Conservation (phyloP, 129 eudicot genomes). For the Chrysanthemum makinoi region DNA sequence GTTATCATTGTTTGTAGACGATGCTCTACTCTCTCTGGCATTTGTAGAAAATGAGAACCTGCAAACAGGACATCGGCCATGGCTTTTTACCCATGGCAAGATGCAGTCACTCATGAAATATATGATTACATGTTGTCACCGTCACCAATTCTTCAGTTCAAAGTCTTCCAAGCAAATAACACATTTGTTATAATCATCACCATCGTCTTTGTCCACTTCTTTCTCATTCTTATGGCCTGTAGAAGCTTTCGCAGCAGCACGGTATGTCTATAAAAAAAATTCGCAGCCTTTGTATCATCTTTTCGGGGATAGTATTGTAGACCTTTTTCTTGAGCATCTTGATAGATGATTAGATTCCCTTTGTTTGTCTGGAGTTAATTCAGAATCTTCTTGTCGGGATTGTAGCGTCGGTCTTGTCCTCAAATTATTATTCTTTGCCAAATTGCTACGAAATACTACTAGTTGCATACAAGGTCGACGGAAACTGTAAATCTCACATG, state of each 20-base stretch:
- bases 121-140: slow-evolving; percentile 74
- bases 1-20: slow-evolving; percentile 11
- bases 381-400: slow-evolving; percentile 6
- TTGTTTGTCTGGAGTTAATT: slow-evolving; percentile 45
- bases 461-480: slow-evolving; percentile 29
- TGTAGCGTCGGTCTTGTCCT: slow-evolving; percentile 12
- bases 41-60: slow-evolving; percentile 39
- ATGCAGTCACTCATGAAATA: slow-evolving; percentile 89
- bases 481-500: slow-evolving; percentile 19
- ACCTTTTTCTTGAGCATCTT: slow-evolving; percentile 58
- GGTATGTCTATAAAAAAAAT: slow-evolving; percentile 35
- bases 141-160: slow-evolving; percentile 46
- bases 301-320: slow-evolving; percentile 52
- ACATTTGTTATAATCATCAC: slow-evolving; percentile 25
- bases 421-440: slow-evolving; percentile 15
- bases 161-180: slow-evolving; percentile 81
- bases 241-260: slow-evolving; percentile 9
- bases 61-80: slow-evolving; percentile 74
- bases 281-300: slow-evolving; percentile 32
- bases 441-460: slow-evolving; percentile 18
- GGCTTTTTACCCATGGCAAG: slow-evolving; percentile 79
- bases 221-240: slow-evolving; percentile 7
- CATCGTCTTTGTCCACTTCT: slow-evolving; percentile 16
- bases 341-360: slow-evolving; percentile 34
- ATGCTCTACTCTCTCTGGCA: background rate